Evolutionary conservation across 495 filamentous ascomycete genomes (phyloP).

Genomic region (Aspergillus sparsus): DNA sequence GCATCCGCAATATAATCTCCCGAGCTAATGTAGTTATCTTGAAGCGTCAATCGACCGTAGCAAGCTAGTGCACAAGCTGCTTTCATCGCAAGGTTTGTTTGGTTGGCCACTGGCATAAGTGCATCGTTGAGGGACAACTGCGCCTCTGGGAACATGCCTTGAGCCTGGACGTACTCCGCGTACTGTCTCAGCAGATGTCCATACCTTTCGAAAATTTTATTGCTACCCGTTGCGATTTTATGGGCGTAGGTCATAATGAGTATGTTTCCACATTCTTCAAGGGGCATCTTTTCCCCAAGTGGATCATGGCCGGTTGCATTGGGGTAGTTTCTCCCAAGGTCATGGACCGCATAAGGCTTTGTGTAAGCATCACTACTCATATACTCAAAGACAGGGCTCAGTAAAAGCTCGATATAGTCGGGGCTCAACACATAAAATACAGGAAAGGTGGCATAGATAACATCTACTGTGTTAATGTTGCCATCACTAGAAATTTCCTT

Average conservation of each 20-base stretch:
- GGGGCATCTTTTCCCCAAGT: conserved; percentile 36
- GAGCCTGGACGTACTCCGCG: conserved; percentile 48
- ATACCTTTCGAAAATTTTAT: conserved; percentile 31
- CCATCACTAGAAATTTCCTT: conserved; percentile 54
- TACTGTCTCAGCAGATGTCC: conserved; percentile 37
- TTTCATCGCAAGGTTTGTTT: conserved; percentile 55
- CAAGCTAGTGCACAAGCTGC: conserved; percentile 50
- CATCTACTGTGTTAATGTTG: conserved; percentile 51
- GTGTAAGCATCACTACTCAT: conserved; percentile 36
- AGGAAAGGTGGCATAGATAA: conserved; percentile 45
- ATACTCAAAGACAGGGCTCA: conserved; percentile 46
- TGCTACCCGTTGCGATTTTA: conserved; percentile 35
- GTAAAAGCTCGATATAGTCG: conserved; percentile 41
- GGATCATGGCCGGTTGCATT: conserved; percentile 45
- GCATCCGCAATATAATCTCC: conserved; percentile 38
- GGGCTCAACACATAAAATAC: conserved; percentile 44
- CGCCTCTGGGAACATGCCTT: conserved; percentile 41
- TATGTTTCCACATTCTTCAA: conserved; percentile 43
- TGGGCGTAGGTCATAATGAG: conserved; percentile 45
- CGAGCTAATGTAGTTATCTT: conserved; percentile 36
- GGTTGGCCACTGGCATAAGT: conserved; percentile 46
- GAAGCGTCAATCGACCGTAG: conserved; percentile 36
- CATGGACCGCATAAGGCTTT: conserved; percentile 38
- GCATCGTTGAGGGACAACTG: conserved; percentile 55
- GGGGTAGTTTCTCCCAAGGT: conserved; percentile 40